phyloP scores from a whole-genome alignment of 2,329 filamentous ascomycete species.

The Pseudogymnoascus sp. region DNA sequence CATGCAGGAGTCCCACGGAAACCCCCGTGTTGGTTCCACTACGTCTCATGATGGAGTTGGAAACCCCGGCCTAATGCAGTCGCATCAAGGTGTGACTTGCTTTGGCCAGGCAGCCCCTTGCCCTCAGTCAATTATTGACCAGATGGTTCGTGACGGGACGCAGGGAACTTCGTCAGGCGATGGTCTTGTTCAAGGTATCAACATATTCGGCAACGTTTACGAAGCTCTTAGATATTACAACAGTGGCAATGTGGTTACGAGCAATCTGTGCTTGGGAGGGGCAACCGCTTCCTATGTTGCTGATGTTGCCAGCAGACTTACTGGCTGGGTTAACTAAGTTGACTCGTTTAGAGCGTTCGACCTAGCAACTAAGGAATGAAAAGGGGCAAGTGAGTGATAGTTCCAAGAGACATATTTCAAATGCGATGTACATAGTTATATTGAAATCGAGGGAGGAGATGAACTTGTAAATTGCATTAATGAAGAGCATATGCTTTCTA shows the following conservation, averaged over 20 bases:
- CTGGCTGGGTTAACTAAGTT: background rate
- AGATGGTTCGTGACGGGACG: background rate
- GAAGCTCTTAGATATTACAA: background rate
- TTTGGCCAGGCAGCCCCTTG: background rate
- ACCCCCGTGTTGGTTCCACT: background rate
- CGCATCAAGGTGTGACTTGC: background rate
- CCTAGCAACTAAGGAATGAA: background rate
- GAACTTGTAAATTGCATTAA: too few relatives aligned
- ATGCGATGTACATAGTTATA: background rate
- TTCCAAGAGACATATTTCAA: background rate
- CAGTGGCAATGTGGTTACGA: background rate
- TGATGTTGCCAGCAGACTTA: background rate
- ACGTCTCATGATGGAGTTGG: background rate
- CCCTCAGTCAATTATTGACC: background rate
- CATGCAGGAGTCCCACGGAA: background rate
- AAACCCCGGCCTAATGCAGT: background rate
- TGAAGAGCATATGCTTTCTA: background rate
- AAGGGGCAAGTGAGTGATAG: background rate
- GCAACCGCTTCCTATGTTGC: background rate
- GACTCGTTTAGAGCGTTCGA: background rate
- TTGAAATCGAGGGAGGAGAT: background rate
- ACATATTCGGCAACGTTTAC: background rate
- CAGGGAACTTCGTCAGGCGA: background rate
- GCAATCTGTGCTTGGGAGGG: background rate
- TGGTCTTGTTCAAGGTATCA: background rate